Percentiles rank a stretch among this genome's conserved stretches.
phyloP scores from a whole-genome alignment of 306 rosid species.

The Inga leiocalycina region DNA sequence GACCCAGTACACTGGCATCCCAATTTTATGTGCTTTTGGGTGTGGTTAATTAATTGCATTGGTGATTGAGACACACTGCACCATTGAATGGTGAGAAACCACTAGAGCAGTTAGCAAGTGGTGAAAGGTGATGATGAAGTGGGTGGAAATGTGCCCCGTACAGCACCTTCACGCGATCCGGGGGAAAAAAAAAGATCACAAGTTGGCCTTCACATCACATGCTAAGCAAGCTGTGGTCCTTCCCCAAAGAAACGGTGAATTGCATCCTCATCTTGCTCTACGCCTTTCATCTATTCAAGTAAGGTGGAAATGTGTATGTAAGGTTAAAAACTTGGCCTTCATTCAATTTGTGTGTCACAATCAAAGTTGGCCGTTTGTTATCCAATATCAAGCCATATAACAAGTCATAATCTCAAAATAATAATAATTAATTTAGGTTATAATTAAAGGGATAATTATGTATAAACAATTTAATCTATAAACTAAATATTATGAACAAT shows the following conservation, averaged over 20 bases:
- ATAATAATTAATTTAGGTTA: not conserved
- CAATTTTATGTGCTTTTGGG: no score
- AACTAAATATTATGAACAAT: not conserved
- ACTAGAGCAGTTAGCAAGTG: conserved; percentile 29
- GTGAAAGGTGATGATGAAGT: conserved; percentile 30
- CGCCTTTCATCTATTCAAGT: conserved; percentile 7
- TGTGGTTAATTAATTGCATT: not conserved
- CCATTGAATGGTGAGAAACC: conserved; percentile 28
- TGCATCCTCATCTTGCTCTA: conserved; percentile 24
- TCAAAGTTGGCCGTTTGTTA: not conserved
- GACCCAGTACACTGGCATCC: no score
- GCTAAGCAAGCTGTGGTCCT: conserved; percentile 38
- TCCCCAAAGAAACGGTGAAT: conserved; percentile 24
- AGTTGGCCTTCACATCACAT: conserved; percentile 3
- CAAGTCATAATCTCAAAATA: not conserved
- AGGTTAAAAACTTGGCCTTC: conserved; percentile 15
- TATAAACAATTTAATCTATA: not conserved
- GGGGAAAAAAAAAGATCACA: not conserved
- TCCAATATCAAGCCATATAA: conserved; percentile 14
- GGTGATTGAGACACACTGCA: not conserved
- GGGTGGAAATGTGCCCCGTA: conserved; percentile 18
- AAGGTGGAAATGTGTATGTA: not conserved
- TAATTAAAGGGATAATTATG: not conserved
- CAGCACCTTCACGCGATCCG: conserved; percentile 30
- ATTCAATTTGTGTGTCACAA: conserved; percentile 28